These are phyloP conservation scores for Dorcoceras hygrometricum DNA, from an alignment of 257 asterid genomes.

Conservation along the genomic window DNA sequence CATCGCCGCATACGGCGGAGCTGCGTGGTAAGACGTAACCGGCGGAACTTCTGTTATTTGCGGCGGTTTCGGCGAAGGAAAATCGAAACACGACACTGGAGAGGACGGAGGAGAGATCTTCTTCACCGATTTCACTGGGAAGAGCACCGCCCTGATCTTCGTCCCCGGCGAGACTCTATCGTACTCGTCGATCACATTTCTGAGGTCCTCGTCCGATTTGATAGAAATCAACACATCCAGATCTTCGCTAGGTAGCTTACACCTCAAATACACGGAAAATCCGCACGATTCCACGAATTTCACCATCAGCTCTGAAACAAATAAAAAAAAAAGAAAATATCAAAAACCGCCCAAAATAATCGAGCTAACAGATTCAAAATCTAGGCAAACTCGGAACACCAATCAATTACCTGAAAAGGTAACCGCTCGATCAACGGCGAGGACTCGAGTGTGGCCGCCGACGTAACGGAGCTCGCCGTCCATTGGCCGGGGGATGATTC, in stretches of 20 bases:
- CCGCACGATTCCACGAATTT: neutral
- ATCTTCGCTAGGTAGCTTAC: neutral
- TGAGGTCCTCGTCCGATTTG: neutral
- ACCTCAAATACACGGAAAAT: neutral
- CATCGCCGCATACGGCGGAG: neutral
- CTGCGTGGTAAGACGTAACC: neutral
- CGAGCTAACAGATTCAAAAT: neutral
- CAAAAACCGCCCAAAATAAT: neutral
- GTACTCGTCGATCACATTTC: neutral
- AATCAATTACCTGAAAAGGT: constrained; percentile 33
- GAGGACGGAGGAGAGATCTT: neutral
- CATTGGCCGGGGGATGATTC: constrained; percentile 53
- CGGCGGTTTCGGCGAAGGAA: neutral
- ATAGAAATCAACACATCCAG: neutral
- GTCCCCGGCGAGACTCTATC: neutral
- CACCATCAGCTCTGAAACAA: neutral
- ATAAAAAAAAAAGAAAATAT: no score
- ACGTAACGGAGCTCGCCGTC: constrained; percentile 77
- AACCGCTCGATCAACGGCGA: constrained; percentile 51
- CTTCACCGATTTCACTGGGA: neutral
- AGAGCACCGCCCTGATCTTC: neutral
- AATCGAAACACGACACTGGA: neutral
- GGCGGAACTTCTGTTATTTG: neutral
- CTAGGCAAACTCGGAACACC: neutral
- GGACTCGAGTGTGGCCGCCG: constrained; percentile 79